These are phyloP conservation scores for Fraxinus floribunda DNA, from an alignment of 305 asterid genomes.

Conservation along the genomic window DNA sequence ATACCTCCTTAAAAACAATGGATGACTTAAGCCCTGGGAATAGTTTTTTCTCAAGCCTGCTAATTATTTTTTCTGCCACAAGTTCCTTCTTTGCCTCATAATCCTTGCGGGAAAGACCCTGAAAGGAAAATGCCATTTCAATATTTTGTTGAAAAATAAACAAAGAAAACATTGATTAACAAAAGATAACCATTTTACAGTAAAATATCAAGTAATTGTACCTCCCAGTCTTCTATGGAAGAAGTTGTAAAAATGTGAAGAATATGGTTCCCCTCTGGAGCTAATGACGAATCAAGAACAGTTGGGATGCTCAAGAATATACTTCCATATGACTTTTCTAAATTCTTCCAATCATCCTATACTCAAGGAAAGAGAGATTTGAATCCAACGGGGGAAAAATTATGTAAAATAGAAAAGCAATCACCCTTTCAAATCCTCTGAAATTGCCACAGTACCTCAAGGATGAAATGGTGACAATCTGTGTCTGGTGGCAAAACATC, in stretches of 20 bases:
- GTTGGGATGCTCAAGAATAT: conserved; percentile 98
- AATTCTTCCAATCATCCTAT: conserved; percentile 77
- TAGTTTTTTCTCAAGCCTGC: conserved; percentile 81
- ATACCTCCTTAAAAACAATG: conserved; percentile 79
- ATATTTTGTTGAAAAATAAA: conserved; percentile 9
- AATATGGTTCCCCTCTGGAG: conserved; percentile 93
- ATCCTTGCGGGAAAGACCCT: conserved; percentile 78
- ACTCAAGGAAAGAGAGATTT: conserved; percentile 14
- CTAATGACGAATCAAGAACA: conserved; percentile 80
- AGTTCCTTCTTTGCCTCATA: conserved; percentile 86
- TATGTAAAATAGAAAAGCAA: not conserved
- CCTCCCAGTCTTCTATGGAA: conserved; percentile 97
- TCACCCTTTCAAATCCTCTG: conserved; percentile 1
- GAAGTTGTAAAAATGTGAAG: conserved; percentile 93
- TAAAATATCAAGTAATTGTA: conserved; percentile 22
- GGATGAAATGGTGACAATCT: conserved; percentile 92
- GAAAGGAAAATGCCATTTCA: conserved; percentile 19
- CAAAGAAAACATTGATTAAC: not conserved
- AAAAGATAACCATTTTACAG: conserved; percentile 15
- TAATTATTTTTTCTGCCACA: conserved; percentile 68
- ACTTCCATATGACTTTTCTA: conserved; percentile 84
- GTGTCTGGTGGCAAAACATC: conserved; percentile 82
- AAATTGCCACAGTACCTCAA: conserved; percentile 60
- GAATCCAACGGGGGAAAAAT: conserved; percentile 5
- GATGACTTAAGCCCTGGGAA: conserved; percentile 86